phyloP scores from a whole-genome alignment of 192 early-diverging fungal genomes.

The Coemansia reversa region DNA sequence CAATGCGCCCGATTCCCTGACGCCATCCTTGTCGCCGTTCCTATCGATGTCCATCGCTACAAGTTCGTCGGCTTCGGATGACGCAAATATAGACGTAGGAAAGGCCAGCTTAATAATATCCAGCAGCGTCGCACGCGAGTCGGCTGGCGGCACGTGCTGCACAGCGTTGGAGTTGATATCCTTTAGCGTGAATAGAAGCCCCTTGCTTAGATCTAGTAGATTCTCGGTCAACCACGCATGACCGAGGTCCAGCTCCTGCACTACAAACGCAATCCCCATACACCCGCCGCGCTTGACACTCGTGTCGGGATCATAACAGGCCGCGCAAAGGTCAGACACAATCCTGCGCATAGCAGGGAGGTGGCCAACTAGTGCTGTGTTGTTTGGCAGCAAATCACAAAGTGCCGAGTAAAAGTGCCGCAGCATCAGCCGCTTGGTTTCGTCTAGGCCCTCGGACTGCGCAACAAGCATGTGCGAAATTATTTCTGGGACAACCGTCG shows the following conservation, averaged over 20 bases:
- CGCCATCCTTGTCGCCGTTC: not conserved
- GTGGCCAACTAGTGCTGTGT: conserved; percentile 29
- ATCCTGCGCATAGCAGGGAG: conserved; percentile 55
- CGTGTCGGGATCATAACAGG: conserved; percentile 89
- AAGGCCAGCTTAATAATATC: conserved; percentile 44
- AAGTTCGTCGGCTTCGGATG: conserved; percentile 33
- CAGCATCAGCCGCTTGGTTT: conserved; percentile 30
- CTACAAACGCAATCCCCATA: conserved; percentile 81
- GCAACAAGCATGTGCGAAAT: conserved; percentile 44
- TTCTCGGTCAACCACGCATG: conserved; percentile 91
- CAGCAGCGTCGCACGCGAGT: conserved; percentile 35
- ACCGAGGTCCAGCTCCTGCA: conserved; percentile 80
- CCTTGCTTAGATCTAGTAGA: conserved; percentile 90
- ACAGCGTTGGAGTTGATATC: conserved; percentile 57
- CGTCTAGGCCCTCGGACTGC: conserved; percentile 17
- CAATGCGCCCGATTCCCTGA: not conserved
- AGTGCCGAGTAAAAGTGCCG: conserved; percentile 29
- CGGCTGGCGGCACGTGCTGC: conserved; percentile 12
- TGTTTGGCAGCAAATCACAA: conserved; percentile 15
- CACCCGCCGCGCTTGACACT: conserved; percentile 88
- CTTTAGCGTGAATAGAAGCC: conserved; percentile 92
- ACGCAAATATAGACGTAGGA: conserved; percentile 29
- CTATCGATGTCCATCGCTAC: conserved; percentile 52
- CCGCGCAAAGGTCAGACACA: conserved; percentile 82
- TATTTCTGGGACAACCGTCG: conserved; percentile 25